Base-by-base conservation (phyloP, 371 early-diverging fungal genomes). In the Zychaea mexicana region DNA sequence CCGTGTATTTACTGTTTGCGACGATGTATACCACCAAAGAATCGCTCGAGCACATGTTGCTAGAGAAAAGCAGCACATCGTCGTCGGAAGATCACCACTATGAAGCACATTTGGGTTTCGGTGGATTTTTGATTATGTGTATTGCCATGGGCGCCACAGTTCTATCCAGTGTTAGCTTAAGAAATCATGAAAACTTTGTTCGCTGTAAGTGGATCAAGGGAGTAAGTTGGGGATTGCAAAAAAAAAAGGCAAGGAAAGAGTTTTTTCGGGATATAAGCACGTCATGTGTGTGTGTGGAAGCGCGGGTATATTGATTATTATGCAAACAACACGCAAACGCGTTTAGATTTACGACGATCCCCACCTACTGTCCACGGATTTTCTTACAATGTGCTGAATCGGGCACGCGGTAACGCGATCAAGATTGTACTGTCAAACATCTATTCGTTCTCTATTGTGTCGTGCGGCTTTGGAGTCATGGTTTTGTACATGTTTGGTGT, bases 1-100 rank as follows among this genome's bases (percentile, higher is more conserved):
- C 81, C 8, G 82, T 88, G 45, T 88, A 82, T 62, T 70, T 88
- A 24, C 63, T 88, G 42, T 88, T 87, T 67, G 83, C 78, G n/a
- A 85, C 86, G 3, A 86, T 88, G 85, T 81, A 87, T 62, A 84
- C 81, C 62, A 79, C 85, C n/a, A 88, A 88, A 62, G 89, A 88
- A 72, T 83, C 85, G 19, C 64, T 87, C 24, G 87, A 88, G 52
- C 87, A 88, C 64, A 61, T 85, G 26, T 73, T 88, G 57, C 67
- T 85, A 27, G 84, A 82, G 57, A 38, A 42, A 2, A 5, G 15
- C 2, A 42, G 30, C 24, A 52, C 26, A 6, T 32, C 36, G 15
- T 12, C 33, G 7, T 8, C 36, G 5, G 76, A 70, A 10, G 75
- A 78, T 24, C 81, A 85, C 55, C 77, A 79, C 45, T 68, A 72